Evolutionary conservation across 1,284 basidiomycete species (phyloP), one percentile per base, ranked within the genome.

Genomic region (Mycena sp.): DNA sequence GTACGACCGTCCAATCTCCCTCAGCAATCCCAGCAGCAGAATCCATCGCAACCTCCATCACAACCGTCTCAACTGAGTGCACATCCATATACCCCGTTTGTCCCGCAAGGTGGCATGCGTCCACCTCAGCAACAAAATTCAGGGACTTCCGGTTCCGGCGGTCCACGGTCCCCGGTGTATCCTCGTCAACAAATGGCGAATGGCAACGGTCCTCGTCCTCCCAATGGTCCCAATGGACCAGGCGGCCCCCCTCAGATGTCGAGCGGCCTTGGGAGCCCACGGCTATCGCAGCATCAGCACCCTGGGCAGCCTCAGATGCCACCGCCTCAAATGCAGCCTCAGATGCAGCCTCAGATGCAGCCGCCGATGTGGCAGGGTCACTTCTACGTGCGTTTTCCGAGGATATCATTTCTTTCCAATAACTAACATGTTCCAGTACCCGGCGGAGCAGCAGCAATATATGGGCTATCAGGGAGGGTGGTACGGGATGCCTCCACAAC

Each of bases 91-190:
- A 69, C 81, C 19, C 68, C 81, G 11, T 87, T 83, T 69, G 80
- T 82, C 21, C 82, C 83, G 12, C 70, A 67, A 52, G 68, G 69
- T 52, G 70, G 70, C 29, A 75, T 82, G 69, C 81, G 78, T 30
- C 75, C 74, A 38, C 76, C 77, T 53, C 81, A 78, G 66, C 75
- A 77, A 69, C 74, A 73, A 67, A 79, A 78, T 61, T 69, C 77
- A 43, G 83, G 81, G 64, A 75, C 72, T 58, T 63, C 78, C 30
- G 82, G 80, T 64, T 78, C 80, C 28, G 74, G 72, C 16, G 77
- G 81, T 25, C 88, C 90, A 40, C 83, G 89, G 44, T 91, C 90
- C 29, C 90, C 90, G 29, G 83, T 82, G 40, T 90, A 86, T 74
- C 68, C 82, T 51, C 85, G 89, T 10, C 83, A 84, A 41, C 63